Conservation (phyloP, 192 early-diverging fungal genomes). For the Phlyctochytrium bullatum region DNA sequence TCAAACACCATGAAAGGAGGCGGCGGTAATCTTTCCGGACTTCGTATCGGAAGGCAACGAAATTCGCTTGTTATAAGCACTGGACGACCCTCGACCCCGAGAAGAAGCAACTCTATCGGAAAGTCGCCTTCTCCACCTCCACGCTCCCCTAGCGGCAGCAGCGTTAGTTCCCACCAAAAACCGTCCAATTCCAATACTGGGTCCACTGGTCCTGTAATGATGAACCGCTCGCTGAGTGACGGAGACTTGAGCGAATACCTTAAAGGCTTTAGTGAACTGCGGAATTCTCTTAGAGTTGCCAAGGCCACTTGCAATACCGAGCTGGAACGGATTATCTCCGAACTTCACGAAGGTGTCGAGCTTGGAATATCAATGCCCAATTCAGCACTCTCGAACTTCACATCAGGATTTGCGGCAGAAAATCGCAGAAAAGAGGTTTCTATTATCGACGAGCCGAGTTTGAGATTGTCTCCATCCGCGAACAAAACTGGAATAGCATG, state of each 20-base stretch:
- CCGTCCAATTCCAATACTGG: neutral
- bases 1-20: too few species aligned
- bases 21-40: too few species aligned
- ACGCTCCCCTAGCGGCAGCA: slow-evolving; percentile 1
- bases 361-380: slow-evolving; percentile 5
- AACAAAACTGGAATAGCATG: neutral
- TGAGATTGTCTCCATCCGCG: neutral
- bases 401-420: neutral
- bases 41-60: neutral
- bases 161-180: neutral
- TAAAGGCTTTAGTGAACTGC: slow-evolving; percentile 53
- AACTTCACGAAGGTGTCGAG: slow-evolving; percentile 69
- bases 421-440: neutral
- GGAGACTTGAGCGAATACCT: slow-evolving; percentile 46
- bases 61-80: slow-evolving; percentile 4
- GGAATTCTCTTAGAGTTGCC: slow-evolving; percentile 42
- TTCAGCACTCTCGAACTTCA: neutral
- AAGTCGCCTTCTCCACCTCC: slow-evolving; percentile 5
- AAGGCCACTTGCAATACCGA: slow-evolving; percentile 57
- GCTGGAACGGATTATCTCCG: slow-evolving; percentile 62
- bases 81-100: neutral
- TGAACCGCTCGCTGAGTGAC: slow-evolving; percentile 41
- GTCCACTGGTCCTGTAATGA: neutral
- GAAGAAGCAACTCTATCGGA: neutral
- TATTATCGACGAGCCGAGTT: neutral